Evolutionary conservation across 2,329 filamentous ascomycete species (phyloP).

Genomic region (Nothopassalora personata): DNA sequence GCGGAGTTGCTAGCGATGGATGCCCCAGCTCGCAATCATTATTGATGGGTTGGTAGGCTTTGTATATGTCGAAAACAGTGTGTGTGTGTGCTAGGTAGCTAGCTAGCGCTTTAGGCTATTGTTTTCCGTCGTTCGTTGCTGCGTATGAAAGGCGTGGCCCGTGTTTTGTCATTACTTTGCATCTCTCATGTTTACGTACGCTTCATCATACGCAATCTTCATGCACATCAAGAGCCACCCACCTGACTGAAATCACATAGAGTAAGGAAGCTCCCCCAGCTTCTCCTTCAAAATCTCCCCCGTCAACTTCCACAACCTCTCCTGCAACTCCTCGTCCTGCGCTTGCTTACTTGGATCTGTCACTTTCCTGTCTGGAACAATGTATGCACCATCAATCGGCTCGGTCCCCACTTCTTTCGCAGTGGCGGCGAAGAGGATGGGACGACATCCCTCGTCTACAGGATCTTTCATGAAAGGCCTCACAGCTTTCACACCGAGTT

Average conservation of each 20-base stretch:
- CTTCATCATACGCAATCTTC: no score
- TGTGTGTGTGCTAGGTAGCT: neutral
- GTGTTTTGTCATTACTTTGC: neutral
- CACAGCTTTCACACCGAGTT: constrained; percentile 40
- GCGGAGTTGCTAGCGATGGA: no score
- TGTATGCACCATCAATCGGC: constrained; percentile 44
- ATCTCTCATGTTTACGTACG: neutral
- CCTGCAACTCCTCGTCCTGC: constrained; percentile 39
- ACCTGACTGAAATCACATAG: neutral
- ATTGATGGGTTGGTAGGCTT: neutral
- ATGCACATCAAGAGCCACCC: neutral
- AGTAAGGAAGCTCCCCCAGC: constrained; percentile 25
- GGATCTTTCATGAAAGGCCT: constrained; percentile 49
- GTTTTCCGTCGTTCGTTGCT: neutral
- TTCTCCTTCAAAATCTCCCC: constrained; percentile 42
- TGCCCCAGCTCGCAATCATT: neutral
- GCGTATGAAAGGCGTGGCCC: neutral
- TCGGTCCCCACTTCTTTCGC: constrained; percentile 41
- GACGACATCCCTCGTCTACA: constrained; percentile 43
- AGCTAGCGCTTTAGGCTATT: neutral
- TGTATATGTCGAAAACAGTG: neutral
- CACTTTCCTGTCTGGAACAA: constrained; percentile 47
- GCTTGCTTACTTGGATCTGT: constrained; percentile 40
- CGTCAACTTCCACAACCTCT: constrained; percentile 44
- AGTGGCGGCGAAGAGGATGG: constrained; percentile 46